phyloP scores from a whole-genome alignment of 1,284 basidiomycete species.

The Trametes hirsuta region DNA sequence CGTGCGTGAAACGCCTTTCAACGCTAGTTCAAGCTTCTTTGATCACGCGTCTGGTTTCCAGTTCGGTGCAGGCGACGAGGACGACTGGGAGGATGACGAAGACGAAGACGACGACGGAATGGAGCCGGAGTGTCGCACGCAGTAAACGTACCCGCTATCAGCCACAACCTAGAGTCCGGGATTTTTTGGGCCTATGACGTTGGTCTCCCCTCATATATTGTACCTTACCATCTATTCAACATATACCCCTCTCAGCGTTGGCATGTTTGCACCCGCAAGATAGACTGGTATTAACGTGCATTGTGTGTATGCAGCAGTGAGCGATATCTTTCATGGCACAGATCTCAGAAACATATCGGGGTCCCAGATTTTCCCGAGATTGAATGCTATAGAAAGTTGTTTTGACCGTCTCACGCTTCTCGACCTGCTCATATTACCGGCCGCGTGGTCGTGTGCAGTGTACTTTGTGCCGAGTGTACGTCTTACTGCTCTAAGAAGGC shows the following conservation, averaged over 20 bases:
- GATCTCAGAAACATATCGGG: too few relatives aligned
- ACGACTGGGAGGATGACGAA: slow-evolving; percentile 60
- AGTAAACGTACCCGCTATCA: slow-evolving; percentile 39
- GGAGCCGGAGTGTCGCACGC: slow-evolving; percentile 68
- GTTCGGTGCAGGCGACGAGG: slow-evolving; percentile 65
- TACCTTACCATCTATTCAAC: slow-evolving; percentile 16
- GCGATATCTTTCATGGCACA: too few relatives aligned
- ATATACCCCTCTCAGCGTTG: slow-evolving; percentile 10
- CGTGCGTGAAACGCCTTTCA: slow-evolving; percentile 77
- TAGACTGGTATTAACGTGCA: too few relatives aligned
- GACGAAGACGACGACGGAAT: slow-evolving; percentile 60
- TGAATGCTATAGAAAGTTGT: too few relatives aligned
- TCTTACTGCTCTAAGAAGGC: too few relatives aligned
- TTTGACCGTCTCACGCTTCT: too few relatives aligned
- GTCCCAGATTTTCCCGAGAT: too few relatives aligned
- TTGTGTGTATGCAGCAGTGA: too few relatives aligned
- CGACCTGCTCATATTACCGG: too few relatives aligned
- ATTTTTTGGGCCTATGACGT: slow-evolving; percentile 3
- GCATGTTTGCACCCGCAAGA: too few relatives aligned
- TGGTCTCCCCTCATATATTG: slow-evolving; percentile 7
- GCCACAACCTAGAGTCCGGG: background rate
- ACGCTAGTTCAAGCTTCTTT: slow-evolving; percentile 69
- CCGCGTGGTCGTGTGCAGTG: too few relatives aligned
- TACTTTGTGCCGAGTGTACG: too few relatives aligned
- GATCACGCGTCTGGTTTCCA: slow-evolving; percentile 67